These are phyloP conservation scores for Metschnikowia koreensis DNA, from an alignment of 805 yeast genomes.

Conservation along the genomic window DNA sequence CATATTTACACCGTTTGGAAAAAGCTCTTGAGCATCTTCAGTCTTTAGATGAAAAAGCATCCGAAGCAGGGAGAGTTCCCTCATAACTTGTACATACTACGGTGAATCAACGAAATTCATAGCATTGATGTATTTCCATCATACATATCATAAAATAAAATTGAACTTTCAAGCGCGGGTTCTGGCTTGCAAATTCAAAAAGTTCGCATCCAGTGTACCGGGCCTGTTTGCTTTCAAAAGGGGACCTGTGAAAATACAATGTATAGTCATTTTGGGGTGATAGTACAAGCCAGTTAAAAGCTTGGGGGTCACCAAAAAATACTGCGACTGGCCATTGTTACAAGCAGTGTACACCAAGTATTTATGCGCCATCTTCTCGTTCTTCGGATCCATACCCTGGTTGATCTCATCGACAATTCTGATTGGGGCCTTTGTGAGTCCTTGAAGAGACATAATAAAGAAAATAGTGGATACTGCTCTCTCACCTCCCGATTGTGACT, in stretches of 20 bases:
- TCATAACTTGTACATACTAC: background rate
- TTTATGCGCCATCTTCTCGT: constrained; percentile 83
- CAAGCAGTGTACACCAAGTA: constrained; percentile 86
- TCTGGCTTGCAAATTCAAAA: constrained; percentile 29
- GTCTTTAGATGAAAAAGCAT: background rate
- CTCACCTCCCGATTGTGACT: constrained; percentile 96
- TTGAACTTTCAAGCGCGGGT: background rate
- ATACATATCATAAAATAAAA: background rate
- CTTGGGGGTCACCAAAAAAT: constrained; percentile 91
- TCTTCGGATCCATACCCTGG: constrained; percentile 97
- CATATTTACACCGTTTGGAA: constrained; percentile 11
- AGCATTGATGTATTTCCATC: background rate
- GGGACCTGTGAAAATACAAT: constrained; percentile 62
- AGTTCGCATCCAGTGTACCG: constrained; percentile 18
- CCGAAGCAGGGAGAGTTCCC: background rate
- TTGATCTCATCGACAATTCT: constrained; percentile 96
- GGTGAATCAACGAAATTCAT: background rate
- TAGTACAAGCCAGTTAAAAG: constrained; percentile 74
- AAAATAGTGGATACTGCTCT: constrained; percentile 92
- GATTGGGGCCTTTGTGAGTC: constrained; percentile 83
- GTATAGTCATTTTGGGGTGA: constrained; percentile 76
- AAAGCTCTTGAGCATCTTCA: constrained; percentile 11
- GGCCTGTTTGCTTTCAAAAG: constrained; percentile 13
- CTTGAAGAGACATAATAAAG: constrained; percentile 87
- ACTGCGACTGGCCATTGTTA: constrained; percentile 59